These are phyloP conservation scores for Dioszegia aurantiaca DNA, from an alignment of 768 basidiomycete species.

Conservation along the genomic window DNA sequence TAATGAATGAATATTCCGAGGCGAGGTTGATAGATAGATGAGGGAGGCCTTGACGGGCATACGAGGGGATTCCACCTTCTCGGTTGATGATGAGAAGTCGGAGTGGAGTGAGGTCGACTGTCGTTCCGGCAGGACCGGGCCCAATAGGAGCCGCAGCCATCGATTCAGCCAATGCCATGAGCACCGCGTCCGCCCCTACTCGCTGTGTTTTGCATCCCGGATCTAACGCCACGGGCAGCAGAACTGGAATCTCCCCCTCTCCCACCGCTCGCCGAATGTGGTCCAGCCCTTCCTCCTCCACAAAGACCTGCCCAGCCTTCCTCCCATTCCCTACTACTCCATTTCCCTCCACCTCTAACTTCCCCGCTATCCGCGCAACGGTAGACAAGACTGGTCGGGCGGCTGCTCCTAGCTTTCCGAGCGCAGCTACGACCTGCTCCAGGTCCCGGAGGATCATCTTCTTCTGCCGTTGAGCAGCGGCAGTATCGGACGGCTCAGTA, in stretches of 20 bases:
- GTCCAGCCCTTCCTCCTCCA: conserved; percentile 72
- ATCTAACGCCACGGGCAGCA: conserved; percentile 88
- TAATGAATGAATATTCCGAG: conserved; percentile 81
- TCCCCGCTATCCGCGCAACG: conserved; percentile 57
- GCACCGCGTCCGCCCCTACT: conserved; percentile 79
- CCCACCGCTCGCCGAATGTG: conserved; percentile 83
- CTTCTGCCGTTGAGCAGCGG: conserved; percentile 33
- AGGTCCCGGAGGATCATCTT: conserved; percentile 64
- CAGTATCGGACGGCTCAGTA: conserved; percentile 28
- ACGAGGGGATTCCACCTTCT: conserved; percentile 95
- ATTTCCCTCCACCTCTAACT: conserved; percentile 41
- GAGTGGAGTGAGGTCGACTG: conserved; percentile 80
- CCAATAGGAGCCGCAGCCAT: conserved; percentile 63
- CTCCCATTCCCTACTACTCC: conserved; percentile 47
- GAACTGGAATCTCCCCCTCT: conserved; percentile 93
- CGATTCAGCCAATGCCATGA: conserved; percentile 79
- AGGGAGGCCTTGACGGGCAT: conserved; percentile 88
- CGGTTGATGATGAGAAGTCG: conserved; percentile 96
- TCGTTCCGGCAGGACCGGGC: conserved; percentile 33
- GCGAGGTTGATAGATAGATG: conserved; percentile 92
- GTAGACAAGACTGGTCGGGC: conserved; percentile 86
- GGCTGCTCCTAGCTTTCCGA: conserved; percentile 79
- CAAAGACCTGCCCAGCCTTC: conserved; percentile 53
- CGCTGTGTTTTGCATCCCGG: conserved; percentile 82
- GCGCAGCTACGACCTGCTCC: conserved; percentile 74